These are phyloP conservation scores for Funneliformis geosporum DNA, from an alignment of 192 early-diverging fungal genomes.

Conservation along the genomic window DNA sequence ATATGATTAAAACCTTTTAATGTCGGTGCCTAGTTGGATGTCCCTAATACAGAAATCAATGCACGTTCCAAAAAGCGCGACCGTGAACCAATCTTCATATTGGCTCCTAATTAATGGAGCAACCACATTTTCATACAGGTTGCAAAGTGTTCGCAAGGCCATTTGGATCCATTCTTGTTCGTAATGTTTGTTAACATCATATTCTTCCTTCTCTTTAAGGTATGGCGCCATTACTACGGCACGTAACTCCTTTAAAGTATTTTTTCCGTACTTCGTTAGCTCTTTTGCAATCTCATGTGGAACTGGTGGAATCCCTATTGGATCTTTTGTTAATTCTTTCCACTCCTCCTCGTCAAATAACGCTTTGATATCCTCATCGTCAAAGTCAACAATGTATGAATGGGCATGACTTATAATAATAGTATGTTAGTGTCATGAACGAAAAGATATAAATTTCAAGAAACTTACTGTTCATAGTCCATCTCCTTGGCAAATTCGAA, in stretches of 20 bases:
- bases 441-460: constrained; percentile 14
- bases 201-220: constrained; percentile 7
- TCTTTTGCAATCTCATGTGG: constrained; percentile 20
- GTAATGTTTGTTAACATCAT: constrained; percentile 1
- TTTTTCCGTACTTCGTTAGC: constrained; percentile 15
- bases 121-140: constrained; percentile 12
- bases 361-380: constrained; percentile 15
- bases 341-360: constrained; percentile 17
- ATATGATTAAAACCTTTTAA: constrained; percentile 27
- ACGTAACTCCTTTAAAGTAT: constrained; percentile 17
- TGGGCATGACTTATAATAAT: constrained; percentile 22
- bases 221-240: background rate
- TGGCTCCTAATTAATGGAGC: background rate
- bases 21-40: background rate
- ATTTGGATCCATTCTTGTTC: background rate
- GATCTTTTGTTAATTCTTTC: constrained; percentile 26
- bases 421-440: constrained; percentile 23
- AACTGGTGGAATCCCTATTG: constrained; percentile 1
- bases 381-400: constrained; percentile 28
- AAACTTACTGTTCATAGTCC: constrained; percentile 31
- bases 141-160: too few relatives aligned
- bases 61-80: constrained; percentile 23
- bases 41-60: constrained; percentile 20
- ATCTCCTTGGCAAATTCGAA: constrained; percentile 18
- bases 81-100: constrained; percentile 13